Percentiles rank a stretch among this genome's conserved stretches.
Conservation (phyloP, 23 red algal genomes). For the Cyanidioschyzon merolae region DNA sequence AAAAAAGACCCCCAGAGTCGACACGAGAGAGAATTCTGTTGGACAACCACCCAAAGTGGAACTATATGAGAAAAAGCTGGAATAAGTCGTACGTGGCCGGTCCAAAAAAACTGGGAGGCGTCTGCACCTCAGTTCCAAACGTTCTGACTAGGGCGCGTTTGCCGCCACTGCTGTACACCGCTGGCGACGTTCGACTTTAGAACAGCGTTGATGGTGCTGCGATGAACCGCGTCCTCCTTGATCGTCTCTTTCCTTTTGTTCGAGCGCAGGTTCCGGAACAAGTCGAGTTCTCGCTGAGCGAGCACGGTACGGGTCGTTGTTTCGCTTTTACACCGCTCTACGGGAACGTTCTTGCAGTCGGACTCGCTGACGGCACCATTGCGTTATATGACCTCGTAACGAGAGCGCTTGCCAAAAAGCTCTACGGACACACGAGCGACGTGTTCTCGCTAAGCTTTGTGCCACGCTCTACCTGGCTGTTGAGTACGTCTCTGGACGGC, state of each 20-base stretch:
- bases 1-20: too few relatives aligned
- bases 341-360: constrained; percentile 6
- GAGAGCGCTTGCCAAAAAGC: background rate
- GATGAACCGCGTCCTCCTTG: background rate
- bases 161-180: background rate
- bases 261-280: background rate
- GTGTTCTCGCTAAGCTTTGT: background rate
- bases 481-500: constrained; percentile 11
- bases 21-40: too few relatives aligned
- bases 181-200: background rate
- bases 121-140: background rate
- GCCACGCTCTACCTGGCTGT: background rate
- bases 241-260: background rate
- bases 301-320: constrained; percentile 3
- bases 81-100: too few relatives aligned
- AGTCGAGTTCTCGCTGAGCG: background rate
- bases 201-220: background rate
- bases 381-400: constrained; percentile 5
- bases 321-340: background rate
- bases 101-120: background rate
- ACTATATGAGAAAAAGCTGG: too few relatives aligned
- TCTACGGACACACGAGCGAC: background rate
- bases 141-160: background rate
- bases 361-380: background rate
- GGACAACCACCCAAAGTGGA: too few relatives aligned